Evolutionary conservation across 1,284 basidiomycete genomes (phyloP), one percentile per base, ranked within the genome.

Genomic region (Xerocomus nothofagi): DNA sequence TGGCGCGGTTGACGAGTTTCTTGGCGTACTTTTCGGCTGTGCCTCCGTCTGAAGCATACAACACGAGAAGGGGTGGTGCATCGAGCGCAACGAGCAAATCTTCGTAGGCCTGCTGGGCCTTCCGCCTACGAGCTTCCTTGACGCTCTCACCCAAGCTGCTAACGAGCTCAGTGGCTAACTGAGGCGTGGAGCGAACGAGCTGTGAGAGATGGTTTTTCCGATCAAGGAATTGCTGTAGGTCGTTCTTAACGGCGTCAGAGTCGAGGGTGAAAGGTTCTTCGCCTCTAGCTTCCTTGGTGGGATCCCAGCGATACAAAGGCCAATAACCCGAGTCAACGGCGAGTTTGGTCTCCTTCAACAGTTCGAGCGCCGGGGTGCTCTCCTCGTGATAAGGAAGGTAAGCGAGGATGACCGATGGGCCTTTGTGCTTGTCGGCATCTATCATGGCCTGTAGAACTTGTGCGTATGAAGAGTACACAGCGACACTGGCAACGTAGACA

Each of bases 271-370:
- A 99, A 39, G 93, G 89, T 60, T 94, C 91, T 62, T 85, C 78
- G 48, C 86, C 88, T 40, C 73, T 73, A 21, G 71, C 72, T 62
- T 92, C 91, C 62, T 89, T 88, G 57, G 80, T 79, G 0, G 96
- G 96, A 71, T 99, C 88, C 96, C 96, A 99, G 53, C 97, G 84
- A 79, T 98, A 99, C 42, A 99, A 77, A 1, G 97, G 96, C 96
- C 97, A 99, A 73, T 96, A 97, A 6, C 95, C 96, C 17, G 92
- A 83, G 63, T 98, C 94, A 40, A 99, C 91, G 7, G 95, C 96
- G 37, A 95, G 81, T 71, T 99, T 99, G 40, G 96, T 99, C 76
- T 98, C 94, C 70, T 96, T 94, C 51, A 99, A 76, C 17, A 98
- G 77, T 32, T 96, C 86, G 34, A 99, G 82, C 1, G 94, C 93